phyloP scores from a whole-genome alignment of 31 red algal species.

The Asparagopsis taxiformis region DNA sequence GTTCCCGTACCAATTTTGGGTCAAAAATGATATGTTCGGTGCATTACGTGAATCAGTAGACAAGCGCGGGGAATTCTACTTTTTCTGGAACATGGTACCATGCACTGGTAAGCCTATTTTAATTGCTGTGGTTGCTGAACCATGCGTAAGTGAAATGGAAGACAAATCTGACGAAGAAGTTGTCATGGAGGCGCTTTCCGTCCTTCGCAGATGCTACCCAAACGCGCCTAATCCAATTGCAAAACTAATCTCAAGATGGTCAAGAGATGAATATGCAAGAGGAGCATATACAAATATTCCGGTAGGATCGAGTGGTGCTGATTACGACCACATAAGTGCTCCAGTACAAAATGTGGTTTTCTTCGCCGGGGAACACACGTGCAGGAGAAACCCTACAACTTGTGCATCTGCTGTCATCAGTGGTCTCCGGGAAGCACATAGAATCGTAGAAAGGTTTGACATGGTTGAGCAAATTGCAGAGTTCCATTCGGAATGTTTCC shows the following conservation, averaged over 20 bases:
- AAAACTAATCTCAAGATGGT: slow-evolving; percentile 74
- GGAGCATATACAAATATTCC: slow-evolving; percentile 87
- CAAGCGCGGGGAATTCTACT: slow-evolving; percentile 81
- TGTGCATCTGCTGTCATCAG: slow-evolving; percentile 76
- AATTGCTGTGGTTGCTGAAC: slow-evolving; percentile 71
- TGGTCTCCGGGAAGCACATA: slow-evolving; percentile 71
- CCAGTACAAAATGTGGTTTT: slow-evolving; percentile 59
- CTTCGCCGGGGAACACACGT: slow-evolving; percentile 92
- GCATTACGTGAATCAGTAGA: slow-evolving; percentile 45
- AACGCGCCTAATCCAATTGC: slow-evolving; percentile 57
- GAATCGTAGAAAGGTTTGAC: slow-evolving; percentile 38
- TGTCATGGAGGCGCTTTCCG: slow-evolving; percentile 36
- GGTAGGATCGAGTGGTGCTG: slow-evolving; percentile 67
- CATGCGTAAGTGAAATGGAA: slow-evolving; percentile 72
- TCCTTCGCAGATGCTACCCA: slow-evolving; percentile 67
- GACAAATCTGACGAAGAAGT: slow-evolving; percentile 37
- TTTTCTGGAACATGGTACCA: slow-evolving; percentile 88
- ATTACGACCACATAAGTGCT: slow-evolving; percentile 75
- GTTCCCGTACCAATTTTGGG: slow-evolving; percentile 69
- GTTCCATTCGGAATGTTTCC: too few relatives aligned
- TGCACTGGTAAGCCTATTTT: slow-evolving; percentile 69
- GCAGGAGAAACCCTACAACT: slow-evolving; percentile 75
- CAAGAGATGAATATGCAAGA: slow-evolving; percentile 47
- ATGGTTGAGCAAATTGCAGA: slow-evolving; percentile 7
- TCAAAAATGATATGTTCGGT: slow-evolving; percentile 67